A percentile compares a stretch with the other conserved stretches of the same genome.
Conservation (phyloP, 305 asterid species). For the Withania somnifera region DNA sequence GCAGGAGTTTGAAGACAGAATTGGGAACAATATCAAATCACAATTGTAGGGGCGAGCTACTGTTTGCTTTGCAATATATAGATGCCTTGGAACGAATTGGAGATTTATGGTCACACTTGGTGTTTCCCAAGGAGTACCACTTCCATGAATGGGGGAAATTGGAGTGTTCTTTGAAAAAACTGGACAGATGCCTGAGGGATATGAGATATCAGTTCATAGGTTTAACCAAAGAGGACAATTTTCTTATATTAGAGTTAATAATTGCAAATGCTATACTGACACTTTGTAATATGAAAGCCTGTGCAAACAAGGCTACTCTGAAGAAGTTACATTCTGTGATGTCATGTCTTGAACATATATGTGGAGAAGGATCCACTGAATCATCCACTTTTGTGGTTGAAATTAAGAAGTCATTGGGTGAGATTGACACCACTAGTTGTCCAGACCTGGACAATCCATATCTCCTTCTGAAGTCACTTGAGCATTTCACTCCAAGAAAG, state of each 20-base stretch:
- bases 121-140: constrained; percentile 17
- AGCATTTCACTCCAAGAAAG: constrained; percentile 39
- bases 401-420: constrained; percentile 30
- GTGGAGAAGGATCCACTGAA: constrained; percentile 33
- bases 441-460: constrained; percentile 16
- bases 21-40: constrained; percentile 13
- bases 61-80: constrained; percentile 42
- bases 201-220: too few relatives aligned
- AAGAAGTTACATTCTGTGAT: constrained; percentile 27
- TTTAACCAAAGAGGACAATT: constrained; percentile 30
- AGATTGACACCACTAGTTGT: constrained; percentile 18
- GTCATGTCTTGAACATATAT: constrained; percentile 29
- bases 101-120: constrained; percentile 33
- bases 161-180: too few relatives aligned
- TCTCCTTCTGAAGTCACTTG: constrained; percentile 32
- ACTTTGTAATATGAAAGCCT: constrained; percentile 16
- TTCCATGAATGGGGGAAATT: neutral
- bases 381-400: constrained; percentile 34
- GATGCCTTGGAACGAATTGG: constrained; percentile 45
- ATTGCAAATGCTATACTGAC: constrained; percentile 34
- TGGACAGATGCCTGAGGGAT: too few relatives aligned
- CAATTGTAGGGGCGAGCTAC: constrained; percentile 14
- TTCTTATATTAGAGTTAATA: constrained; percentile 49
- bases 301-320: constrained; percentile 19
- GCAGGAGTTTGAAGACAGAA: constrained; percentile 76